Evolutionary conservation across 176 grass and related monocot species (phyloP).

Genomic region (Triticum urartu): DNA sequence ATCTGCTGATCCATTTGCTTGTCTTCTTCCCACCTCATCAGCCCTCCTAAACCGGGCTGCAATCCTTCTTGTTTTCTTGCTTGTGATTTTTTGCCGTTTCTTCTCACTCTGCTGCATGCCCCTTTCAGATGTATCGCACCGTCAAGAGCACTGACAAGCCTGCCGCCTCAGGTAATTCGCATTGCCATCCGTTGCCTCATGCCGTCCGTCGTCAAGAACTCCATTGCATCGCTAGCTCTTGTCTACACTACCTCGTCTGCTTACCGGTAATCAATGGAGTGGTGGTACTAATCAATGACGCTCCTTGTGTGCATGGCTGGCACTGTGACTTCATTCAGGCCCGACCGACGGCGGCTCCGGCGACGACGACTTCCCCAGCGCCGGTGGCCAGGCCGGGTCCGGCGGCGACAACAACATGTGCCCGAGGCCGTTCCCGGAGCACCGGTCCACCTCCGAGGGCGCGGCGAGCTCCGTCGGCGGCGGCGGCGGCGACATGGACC

Average conservation of each 20-base stretch:
- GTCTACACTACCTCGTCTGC: no score
- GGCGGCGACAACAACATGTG: slow-evolving; percentile 41
- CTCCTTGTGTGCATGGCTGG: no score
- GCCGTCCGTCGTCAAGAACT: neutral
- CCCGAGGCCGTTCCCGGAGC: slow-evolving; percentile 23
- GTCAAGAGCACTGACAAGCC: slow-evolving; percentile 98
- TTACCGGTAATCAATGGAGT: no score
- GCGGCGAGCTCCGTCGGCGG: slow-evolving; percentile 49
- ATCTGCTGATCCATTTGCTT: slow-evolving; percentile 39
- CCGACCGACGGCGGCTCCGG: slow-evolving; percentile 71
- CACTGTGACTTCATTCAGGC: slow-evolving; percentile 31
- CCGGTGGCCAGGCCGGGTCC: slow-evolving; percentile 29
- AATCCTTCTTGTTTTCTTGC: slow-evolving; percentile 21
- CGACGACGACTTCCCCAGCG: slow-evolving; percentile 67
- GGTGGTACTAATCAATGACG: no score
- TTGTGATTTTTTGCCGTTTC: slow-evolving; percentile 35
- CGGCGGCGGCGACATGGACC: slow-evolving; percentile 53
- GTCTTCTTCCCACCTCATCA: slow-evolving; percentile 14
- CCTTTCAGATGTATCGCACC: slow-evolving; percentile 83
- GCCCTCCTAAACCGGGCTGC: slow-evolving; percentile 15
- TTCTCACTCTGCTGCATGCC: slow-evolving; percentile 19
- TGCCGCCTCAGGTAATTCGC: slow-evolving; percentile 65
- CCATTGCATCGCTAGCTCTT: no score
- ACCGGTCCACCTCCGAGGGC: slow-evolving; percentile 48
- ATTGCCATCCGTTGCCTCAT: neutral